A percentile compares a stretch with the other conserved stretches of the same genome.
phyloP scores from a whole-genome alignment of 495 filamentous ascomycete species.

The Apiosordaria backusii region DNA sequence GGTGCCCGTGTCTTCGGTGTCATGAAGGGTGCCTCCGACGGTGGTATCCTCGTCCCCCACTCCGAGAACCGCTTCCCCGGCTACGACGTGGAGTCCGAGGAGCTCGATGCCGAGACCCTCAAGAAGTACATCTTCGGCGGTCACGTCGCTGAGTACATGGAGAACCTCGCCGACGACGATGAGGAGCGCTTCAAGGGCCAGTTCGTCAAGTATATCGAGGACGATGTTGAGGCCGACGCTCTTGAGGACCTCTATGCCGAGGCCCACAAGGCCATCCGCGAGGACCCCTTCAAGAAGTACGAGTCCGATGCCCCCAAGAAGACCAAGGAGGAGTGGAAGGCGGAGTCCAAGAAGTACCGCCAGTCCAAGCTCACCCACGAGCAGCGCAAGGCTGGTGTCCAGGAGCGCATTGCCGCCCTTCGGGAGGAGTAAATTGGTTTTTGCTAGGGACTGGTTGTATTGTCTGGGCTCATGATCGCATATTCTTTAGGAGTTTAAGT shows the following conservation, averaged over 20 bases:
- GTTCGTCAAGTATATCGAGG: slow-evolving; percentile 95
- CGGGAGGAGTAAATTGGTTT: slow-evolving; percentile 42
- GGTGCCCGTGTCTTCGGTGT: slow-evolving; percentile 98
- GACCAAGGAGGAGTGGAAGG: slow-evolving; percentile 96
- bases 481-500: slow-evolving; percentile 31
- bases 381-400: slow-evolving; percentile 72
- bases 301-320: slow-evolving; percentile 77
- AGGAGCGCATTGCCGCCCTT: slow-evolving; percentile 82
- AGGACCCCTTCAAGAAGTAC: slow-evolving; percentile 94
- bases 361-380: slow-evolving; percentile 71
- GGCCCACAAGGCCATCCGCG: slow-evolving; percentile 95
- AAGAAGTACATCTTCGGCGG: slow-evolving; percentile 99
- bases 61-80: slow-evolving; percentile 99
- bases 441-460: slow-evolving; percentile 28
- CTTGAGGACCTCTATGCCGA: slow-evolving; percentile 95
- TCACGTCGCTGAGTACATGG: slow-evolving; percentile 99
- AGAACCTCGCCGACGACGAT: slow-evolving; percentile 98
- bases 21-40: slow-evolving; percentile 99
- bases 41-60: slow-evolving; percentile 95
- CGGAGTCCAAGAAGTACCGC: slow-evolving; percentile 86
- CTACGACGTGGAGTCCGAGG: slow-evolving; percentile 92
- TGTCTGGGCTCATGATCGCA: slow-evolving; percentile 28
- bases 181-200: slow-evolving; percentile 99
- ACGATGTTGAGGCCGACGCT: slow-evolving; percentile 92
- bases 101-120: slow-evolving; percentile 93